Evolutionary conservation across 1,284 basidiomycete species (phyloP), one percentile per base, ranked within the genome.

Genomic region (Bjerkandera adusta): DNA sequence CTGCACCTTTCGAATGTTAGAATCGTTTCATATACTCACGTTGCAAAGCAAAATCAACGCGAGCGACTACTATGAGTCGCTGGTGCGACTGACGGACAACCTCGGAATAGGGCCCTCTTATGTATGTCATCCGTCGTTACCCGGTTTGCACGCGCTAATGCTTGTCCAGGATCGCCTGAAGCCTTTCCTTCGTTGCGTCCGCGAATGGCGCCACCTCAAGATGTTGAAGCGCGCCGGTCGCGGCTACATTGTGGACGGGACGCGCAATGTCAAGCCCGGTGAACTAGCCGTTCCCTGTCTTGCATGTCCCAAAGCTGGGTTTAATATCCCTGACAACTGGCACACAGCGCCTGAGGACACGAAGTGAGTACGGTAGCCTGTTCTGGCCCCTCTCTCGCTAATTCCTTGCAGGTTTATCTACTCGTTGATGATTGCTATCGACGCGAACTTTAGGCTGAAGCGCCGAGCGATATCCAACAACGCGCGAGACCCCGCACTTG

Each of bases 131-230:
- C 16, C 3, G 12, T 21, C 5, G 8, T 27, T 29, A 6, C 13
- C 7, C 7, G 10, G 10, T 15, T 26, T 3, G 16, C 15, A 11
- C 20, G 20, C 15, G 26, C 20, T 24, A 38, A 38, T 15, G n/a
- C 7, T 41, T 0, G 66, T 58, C 33, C 15, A 51, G 49, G 41
- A 47, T 36, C 40, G 49, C 3, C 13, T 22, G 26, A 29, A 18
- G 8, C 15, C 25, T 5, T 51, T 51, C 30, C n/a, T 37, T 12
- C 34, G 48, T n/a, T 27, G 36, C 12, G 20, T 46, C 3, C 36
- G 50, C 3, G 2, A 36, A 15, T 52, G 39, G 36, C 33, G 47
- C 7, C 37, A 52, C 38, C 37, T 52, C 12, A 43, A 41, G 16
- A 22, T 16, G 4, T 20, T 52, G 3, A 48, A 49, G 27, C 42